phyloP scores from a whole-genome alignment of 2,329 filamentous ascomycete species.

The Rutstroemia sp. region DNA sequence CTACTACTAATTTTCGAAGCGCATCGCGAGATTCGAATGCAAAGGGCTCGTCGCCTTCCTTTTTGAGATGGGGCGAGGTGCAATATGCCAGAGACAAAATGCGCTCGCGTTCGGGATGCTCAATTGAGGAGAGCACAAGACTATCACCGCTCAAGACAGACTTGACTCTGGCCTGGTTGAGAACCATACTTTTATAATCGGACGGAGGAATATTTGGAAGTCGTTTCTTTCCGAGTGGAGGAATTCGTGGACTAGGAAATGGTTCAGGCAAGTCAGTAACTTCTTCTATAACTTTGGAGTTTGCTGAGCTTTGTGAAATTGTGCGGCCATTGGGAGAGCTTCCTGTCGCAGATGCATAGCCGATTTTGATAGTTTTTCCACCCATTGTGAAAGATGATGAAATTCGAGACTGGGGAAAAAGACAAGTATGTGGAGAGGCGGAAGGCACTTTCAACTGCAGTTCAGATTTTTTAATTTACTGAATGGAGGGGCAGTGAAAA shows the following conservation, averaged over 20 bases:
- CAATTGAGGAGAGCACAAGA: constrained; percentile 71
- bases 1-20: constrained; percentile 74
- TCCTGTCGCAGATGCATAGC: constrained; percentile 15
- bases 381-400: constrained; percentile 13
- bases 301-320: constrained; percentile 10
- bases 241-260: constrained; percentile 21
- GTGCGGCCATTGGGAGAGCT: neutral
- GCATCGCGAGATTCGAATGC: constrained; percentile 94
- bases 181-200: constrained; percentile 26
- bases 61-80: constrained; percentile 74
- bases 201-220: constrained; percentile 26
- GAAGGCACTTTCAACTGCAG: neutral
- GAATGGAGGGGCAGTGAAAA: neutral
- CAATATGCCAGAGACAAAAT: constrained; percentile 89
- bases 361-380: constrained; percentile 22
- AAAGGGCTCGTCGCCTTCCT: constrained; percentile 86
- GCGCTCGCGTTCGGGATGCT: constrained; percentile 76
- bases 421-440: neutral
- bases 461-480: neutral
- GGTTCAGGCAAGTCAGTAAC: constrained; percentile 32
- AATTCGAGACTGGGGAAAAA: neutral
- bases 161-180: constrained; percentile 69
- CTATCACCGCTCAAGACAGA: constrained; percentile 92
- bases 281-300: constrained; percentile 13
- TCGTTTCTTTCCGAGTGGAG: constrained; percentile 14